phyloP scores from a whole-genome alignment of 176 grass and related monocot genomes.

The Ampelocalamus luodianensis region DNA sequence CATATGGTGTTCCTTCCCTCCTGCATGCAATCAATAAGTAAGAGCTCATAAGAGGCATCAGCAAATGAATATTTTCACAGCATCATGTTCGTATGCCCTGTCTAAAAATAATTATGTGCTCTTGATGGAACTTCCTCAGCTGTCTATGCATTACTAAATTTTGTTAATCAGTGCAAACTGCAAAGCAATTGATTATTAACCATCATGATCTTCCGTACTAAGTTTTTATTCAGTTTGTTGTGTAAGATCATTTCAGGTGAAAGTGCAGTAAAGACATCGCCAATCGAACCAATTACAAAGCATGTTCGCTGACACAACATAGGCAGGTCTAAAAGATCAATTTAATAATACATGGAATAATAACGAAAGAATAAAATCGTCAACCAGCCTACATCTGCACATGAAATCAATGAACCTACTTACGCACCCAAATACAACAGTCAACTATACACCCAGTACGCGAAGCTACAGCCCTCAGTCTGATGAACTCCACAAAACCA shows the following conservation, averaged over 20 bases:
- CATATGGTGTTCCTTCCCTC: slow-evolving; percentile 90
- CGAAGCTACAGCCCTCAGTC: background rate
- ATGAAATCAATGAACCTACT: background rate
- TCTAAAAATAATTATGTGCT: background rate
- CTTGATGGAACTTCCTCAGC: background rate
- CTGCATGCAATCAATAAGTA: slow-evolving; percentile 46
- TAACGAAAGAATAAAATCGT: background rate
- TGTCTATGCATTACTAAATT: background rate
- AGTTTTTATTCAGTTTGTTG: background rate
- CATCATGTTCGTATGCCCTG: background rate
- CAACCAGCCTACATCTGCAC: background rate
- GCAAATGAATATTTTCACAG: background rate
- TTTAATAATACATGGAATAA: background rate
- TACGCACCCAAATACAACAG: background rate
- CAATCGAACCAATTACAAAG: background rate
- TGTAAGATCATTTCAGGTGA: background rate
- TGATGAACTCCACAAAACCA: background rate
- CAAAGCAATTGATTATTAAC: background rate
- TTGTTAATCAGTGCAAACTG: background rate
- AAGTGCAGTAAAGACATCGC: background rate
- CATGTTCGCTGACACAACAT: background rate
- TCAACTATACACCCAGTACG: background rate
- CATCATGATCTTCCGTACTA: background rate
- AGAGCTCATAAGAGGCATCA: slow-evolving; percentile 2
- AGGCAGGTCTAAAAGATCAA: slow-evolving; percentile 2